phyloP scores from a whole-genome alignment of 352 stramenopile genomes.

The Globisporangium iwayamae region DNA sequence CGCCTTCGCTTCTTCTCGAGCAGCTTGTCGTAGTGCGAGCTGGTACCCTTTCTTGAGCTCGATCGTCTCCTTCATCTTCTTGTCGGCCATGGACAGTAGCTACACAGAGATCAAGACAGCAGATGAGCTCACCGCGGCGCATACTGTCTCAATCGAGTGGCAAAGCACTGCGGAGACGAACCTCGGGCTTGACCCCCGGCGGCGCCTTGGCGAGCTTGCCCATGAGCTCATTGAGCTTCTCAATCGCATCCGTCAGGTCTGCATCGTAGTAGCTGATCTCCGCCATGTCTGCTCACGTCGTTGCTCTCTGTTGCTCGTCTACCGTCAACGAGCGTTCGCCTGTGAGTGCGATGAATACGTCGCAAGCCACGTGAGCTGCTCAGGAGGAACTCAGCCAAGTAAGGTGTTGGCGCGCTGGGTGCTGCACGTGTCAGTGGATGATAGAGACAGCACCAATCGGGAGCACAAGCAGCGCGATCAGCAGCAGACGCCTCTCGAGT shows the following conservation, averaged over 20 bases:
- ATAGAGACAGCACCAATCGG: not conserved
- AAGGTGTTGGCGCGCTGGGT: not conserved
- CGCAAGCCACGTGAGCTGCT: not conserved
- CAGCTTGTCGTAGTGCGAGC: constrained; percentile 70
- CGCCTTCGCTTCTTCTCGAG: constrained; percentile 55
- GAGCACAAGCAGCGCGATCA: not conserved
- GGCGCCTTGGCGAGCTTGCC: constrained; percentile 77
- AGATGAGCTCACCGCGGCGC: not conserved
- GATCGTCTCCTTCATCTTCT: constrained; percentile 80
- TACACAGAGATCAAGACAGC: constrained; percentile 15
- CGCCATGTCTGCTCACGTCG: constrained; percentile 37
- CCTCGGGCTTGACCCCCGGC: constrained; percentile 62
- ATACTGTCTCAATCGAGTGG: not conserved
- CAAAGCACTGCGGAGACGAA: constrained; percentile 16
- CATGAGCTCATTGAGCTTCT: constrained; percentile 86
- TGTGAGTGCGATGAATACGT: not conserved
- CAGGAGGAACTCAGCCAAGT: not conserved
- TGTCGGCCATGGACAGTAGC: constrained; percentile 73
- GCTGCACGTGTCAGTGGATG: not conserved
- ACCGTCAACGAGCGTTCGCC: too few species aligned
- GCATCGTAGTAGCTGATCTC: constrained; percentile 89
- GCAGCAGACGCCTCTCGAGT: not conserved
- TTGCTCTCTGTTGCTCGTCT: not conserved
- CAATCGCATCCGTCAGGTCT: constrained; percentile 77
- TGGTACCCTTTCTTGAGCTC: constrained; percentile 87